A percentile compares a stretch with the other conserved stretches of the same genome.
Conservation (phyloP, 345 rosid genomes). For the Viola odorata region DNA sequence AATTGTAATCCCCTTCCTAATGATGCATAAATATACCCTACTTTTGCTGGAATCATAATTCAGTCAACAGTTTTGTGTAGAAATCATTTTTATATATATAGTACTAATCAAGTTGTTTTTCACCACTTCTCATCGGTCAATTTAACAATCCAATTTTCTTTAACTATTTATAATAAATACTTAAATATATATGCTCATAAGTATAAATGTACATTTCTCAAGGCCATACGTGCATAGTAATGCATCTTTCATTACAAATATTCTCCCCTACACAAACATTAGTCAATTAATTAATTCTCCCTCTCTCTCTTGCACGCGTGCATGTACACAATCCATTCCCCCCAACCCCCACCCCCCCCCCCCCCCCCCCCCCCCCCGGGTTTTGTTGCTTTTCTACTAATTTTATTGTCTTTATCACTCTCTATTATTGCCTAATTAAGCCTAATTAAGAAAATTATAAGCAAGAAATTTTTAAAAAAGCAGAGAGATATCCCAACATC, state of each 20-base stretch:
- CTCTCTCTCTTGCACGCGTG: constrained; percentile 24
- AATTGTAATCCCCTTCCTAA: too few relatives aligned
- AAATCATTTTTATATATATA: too few relatives aligned
- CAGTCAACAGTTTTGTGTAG: too few relatives aligned
- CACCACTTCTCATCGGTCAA: too few relatives aligned
- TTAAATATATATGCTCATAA: neutral
- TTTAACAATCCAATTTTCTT: too few relatives aligned
- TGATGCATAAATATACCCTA: too few relatives aligned
- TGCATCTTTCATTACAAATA: constrained; percentile 10
- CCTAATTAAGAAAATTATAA: constrained; percentile 19
- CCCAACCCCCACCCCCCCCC: too few relatives aligned
- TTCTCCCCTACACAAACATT: neutral
- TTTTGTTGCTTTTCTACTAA: neutral
- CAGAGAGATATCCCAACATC: constrained; percentile 3
- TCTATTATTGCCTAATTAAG: constrained; percentile 13
- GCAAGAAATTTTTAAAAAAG: constrained; percentile 17
- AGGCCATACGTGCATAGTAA: neutral
- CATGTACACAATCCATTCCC: constrained; percentile 22
- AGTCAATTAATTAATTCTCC: neutral
- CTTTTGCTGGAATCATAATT: too few relatives aligned
- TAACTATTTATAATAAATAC: too few relatives aligned
- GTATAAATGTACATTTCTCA: neutral
- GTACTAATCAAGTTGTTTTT: too few relatives aligned
- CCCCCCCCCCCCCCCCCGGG: too few relatives aligned
- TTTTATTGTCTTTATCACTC: neutral